These are phyloP conservation scores for Leccinum truebloodii DNA, from an alignment of 768 basidiomycete genomes.

Conservation along the genomic window DNA sequence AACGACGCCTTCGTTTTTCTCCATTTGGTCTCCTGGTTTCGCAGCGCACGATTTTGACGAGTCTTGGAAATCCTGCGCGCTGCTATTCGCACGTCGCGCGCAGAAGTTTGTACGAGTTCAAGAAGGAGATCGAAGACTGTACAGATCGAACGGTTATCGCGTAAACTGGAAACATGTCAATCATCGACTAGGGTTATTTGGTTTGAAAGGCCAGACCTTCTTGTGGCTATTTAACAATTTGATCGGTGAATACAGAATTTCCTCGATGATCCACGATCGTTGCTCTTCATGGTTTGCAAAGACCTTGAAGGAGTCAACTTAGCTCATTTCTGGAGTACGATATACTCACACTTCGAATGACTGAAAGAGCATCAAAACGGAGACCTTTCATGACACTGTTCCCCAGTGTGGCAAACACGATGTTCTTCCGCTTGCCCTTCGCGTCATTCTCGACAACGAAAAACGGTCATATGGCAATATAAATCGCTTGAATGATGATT, in stretches of 20 bases:
- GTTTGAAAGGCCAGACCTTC: conserved; percentile 55
- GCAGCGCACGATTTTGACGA: conserved; percentile 64
- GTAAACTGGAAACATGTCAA: conserved; percentile 53
- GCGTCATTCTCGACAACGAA: conserved; percentile 71
- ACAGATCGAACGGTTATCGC: conserved; percentile 89
- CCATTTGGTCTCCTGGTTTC: conserved; percentile 60
- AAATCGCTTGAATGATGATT: conserved; percentile 90
- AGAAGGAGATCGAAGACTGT: conserved; percentile 91
- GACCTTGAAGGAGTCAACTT: conserved; percentile 50
- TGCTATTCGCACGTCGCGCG: conserved; percentile 80
- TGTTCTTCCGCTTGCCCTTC: conserved; percentile 55
- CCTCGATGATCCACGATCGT: conserved; percentile 96
- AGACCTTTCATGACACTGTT: conserved; percentile 80
- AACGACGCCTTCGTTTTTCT: conserved; percentile 48
- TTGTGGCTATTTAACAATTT: conserved; percentile 90
- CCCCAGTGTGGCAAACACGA: conserved; percentile 67
- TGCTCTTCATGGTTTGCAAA: conserved; percentile 92
- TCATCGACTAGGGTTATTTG: not conserved
- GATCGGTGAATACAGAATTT: conserved; percentile 87
- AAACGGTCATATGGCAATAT: conserved; percentile 92
- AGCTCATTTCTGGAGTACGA: not conserved
- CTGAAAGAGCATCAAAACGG: conserved; percentile 75
- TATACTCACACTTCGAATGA: conserved; percentile 78
- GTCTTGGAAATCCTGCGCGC: conserved; percentile 61
- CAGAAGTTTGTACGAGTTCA: conserved; percentile 95